These are phyloP conservation scores for Colletotrichum kahawae DNA, from an alignment of 2,329 filamentous ascomycete genomes.

Conservation along the genomic window DNA sequence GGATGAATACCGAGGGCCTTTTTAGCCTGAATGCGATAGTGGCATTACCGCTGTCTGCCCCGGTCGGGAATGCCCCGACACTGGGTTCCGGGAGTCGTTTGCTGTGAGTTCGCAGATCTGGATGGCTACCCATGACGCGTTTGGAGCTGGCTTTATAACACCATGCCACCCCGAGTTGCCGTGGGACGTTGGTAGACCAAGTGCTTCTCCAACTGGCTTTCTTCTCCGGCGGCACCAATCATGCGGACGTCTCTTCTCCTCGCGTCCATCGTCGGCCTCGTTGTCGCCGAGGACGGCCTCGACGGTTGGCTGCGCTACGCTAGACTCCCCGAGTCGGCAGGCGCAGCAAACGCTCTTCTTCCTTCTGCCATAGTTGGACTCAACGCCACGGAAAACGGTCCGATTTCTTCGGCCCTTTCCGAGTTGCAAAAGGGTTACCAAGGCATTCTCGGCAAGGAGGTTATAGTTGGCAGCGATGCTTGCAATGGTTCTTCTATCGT, in stretches of 20 bases:
- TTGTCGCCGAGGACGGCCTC: constrained; percentile 63
- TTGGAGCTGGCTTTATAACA: constrained; percentile 1
- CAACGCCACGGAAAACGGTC: constrained; percentile 58
- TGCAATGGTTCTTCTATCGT: constrained; percentile 18
- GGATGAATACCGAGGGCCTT: constrained; percentile 8
- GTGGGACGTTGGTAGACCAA: neutral
- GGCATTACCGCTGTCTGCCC: neutral
- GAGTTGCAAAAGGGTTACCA: constrained; percentile 64
- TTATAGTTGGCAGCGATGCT: constrained; percentile 33
- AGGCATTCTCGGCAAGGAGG: constrained; percentile 58
- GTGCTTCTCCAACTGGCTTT: constrained; percentile 5
- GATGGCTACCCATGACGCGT: neutral
- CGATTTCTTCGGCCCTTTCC: constrained; percentile 62
- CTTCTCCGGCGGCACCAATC: neutral
- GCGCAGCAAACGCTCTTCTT: constrained; percentile 46
- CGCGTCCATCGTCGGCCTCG: constrained; percentile 39
- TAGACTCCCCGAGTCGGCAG: constrained; percentile 40
- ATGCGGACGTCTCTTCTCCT: constrained; percentile 34
- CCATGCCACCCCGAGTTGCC: neutral
- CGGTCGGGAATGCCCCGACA: neutral
- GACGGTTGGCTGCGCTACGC: constrained; percentile 71
- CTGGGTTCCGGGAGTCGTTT: neutral
- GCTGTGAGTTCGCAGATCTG: constrained; percentile 4
- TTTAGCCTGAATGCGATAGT: constrained; percentile 19
- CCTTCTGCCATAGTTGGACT: constrained; percentile 57